phyloP scores from a whole-genome alignment of 768 basidiomycete species.

The Pisolithus tinctorius region DNA sequence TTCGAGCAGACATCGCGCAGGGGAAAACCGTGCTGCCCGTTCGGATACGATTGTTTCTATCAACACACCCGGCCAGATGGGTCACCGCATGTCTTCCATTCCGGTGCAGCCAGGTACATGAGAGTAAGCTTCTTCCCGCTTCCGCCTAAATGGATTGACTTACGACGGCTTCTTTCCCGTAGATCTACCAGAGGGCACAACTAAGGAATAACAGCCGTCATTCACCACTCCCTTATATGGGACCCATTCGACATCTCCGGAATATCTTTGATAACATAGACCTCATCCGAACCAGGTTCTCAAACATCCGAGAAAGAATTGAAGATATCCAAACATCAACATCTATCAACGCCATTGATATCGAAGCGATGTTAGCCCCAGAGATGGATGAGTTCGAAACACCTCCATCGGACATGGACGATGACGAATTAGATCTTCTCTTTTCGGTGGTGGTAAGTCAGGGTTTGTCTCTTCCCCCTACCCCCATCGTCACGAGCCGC shows the following conservation, averaged over 20 bases:
- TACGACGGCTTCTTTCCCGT: not conserved
- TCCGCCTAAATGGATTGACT: conserved; percentile 7
- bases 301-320: too few species aligned
- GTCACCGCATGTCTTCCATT: conserved; percentile 45
- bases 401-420: not conserved
- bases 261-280: conserved; percentile 34
- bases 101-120: conserved; percentile 52
- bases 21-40: conserved; percentile 59
- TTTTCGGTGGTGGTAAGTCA: not conserved
- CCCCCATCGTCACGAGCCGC: conserved; percentile 18
- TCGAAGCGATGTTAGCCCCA: too few species aligned
- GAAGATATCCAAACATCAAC: too few species aligned
- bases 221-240: conserved; percentile 24
- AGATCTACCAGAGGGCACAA: conserved; percentile 23
- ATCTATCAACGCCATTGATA: too few species aligned
- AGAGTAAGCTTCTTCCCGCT: conserved; percentile 35
- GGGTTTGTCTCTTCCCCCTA: conserved; percentile 7
- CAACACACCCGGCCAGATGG: conserved; percentile 65
- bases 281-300: too few species aligned
- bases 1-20: conserved; percentile 47
- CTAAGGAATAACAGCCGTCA: conserved; percentile 15
- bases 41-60: conserved; percentile 79
- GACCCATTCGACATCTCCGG: conserved; percentile 38
- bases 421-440: not conserved
- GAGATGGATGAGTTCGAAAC: too few species aligned